Base-by-base conservation (phyloP, 768 basidiomycete genomes). In the Pluteus cervinus region DNA sequence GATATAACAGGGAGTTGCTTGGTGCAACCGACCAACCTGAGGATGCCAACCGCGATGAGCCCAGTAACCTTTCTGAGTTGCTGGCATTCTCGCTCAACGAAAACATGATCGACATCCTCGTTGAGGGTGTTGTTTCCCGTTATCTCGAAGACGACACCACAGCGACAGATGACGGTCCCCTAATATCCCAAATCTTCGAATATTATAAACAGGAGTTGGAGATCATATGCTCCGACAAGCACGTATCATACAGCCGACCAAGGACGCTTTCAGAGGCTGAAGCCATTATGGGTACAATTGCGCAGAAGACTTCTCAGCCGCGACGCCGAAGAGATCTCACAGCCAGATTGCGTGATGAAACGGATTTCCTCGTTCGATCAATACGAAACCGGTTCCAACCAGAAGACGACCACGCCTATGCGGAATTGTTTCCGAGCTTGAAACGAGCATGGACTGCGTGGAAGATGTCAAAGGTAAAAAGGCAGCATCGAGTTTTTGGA, bases 241-340 rank as follows among this genome's bases (percentile, higher is more conserved):
- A 69, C 2, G 56, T 80, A 0, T 73, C 70, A 2, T 58, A 61
- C 34, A 47, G 52, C n/a, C 63, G 60, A 20, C 57, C 54, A 3
- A 58, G 63, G 1, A 59, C 62, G 36, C 57, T 82, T 2, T 71
- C 71, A 7, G 80, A 84, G 47, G 79, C 75, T 49, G 83, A 83
- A 52, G 77, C 71, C 0, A 56, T 79, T 2, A 54, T 82, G 12
- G 82, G 83, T 0, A 81, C 81, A 0, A 84, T 84, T 41, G 61
- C 73, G 0, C 77, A 79, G 14, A 78, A 79, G 41, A 74, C 66
- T 9, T 72, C 77, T 0, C 76, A 82, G 46, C 69, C 71, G 9
- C 65, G 75, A 7, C 65, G 60, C 40, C 64, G 79, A 16, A 66
- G 57, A 41, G 73, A 80, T 24, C 50, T 65, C 24, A 81, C 79